phyloP scores from a whole-genome alignment of 371 early-diverging fungal genomes.

The Hamiltosporidium magnivora region DNA sequence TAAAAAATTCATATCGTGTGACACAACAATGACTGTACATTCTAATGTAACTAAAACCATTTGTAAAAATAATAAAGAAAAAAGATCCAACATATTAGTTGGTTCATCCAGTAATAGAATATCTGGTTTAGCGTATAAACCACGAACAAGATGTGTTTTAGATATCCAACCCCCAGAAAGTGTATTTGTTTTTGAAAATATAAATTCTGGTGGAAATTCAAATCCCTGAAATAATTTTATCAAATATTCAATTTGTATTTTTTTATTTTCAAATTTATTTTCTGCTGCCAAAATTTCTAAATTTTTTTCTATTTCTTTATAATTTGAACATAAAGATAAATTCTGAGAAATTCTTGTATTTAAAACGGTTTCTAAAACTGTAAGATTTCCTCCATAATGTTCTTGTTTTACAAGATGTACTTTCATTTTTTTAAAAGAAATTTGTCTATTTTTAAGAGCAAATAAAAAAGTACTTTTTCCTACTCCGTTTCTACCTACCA shows the following conservation, averaged over 20 bases:
- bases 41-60: constrained; percentile 67
- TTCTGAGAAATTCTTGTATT: background rate
- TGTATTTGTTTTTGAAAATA: constrained; percentile 65
- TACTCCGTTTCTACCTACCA: constrained; percentile 53
- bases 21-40: constrained; percentile 82
- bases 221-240: constrained; percentile 59
- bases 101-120: constrained; percentile 92
- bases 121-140: constrained; percentile 81
- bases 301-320: background rate
- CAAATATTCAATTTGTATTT: background rate
- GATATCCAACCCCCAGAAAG: constrained; percentile 98
- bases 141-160: constrained; percentile 82
- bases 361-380: background rate
- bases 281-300: background rate
- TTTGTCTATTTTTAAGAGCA: constrained; percentile 31
- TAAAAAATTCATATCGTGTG: constrained; percentile 91
- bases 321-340: background rate
- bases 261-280: background rate
- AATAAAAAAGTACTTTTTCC: constrained; percentile 55
- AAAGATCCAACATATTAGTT: constrained; percentile 75
- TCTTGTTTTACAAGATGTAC: constrained; percentile 39
- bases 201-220: constrained; percentile 65
- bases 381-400: background rate
- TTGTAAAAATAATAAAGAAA: constrained; percentile 88
- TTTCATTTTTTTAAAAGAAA: constrained; percentile 29